Base-by-base conservation (phyloP, 129 eudicot species). In the Dittrichia graveolens region DNA sequence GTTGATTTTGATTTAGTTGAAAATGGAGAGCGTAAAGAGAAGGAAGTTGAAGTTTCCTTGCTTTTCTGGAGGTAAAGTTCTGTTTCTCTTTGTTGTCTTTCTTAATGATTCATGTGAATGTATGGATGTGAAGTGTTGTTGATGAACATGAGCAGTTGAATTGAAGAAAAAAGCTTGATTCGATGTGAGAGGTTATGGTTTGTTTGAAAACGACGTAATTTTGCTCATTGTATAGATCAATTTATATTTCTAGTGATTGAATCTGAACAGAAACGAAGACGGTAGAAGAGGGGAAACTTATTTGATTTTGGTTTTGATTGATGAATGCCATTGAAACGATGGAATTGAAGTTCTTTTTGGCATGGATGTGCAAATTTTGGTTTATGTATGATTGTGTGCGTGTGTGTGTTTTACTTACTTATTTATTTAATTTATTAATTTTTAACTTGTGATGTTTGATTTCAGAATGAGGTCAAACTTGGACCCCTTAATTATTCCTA, bases 21-120 rank as follows among this genome's bases (percentile, higher is more conserved):
- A 12, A 68, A 77, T 77, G 81, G 81, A 67, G 75, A 38, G 75
- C 59, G 24, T 46, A 35, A 76, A 76, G 61, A 76, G 68, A 41
- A 76, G 69, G 34, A 76, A 68, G 43, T 67, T 76, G 81, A 76
- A 68, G 75, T 76, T 76, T 76, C 69, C 38, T 38, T 76, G 81
- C 55, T 35, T 76, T 47, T 67, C 68, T 76, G 75, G 81, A 76
- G 81, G 81, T 75, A 75, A 40, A 54, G 31, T 31, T 42, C 24
- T 53, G 24, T 18, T 31, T 61, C 48, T 35, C 45, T 15, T 0
- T 24, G 31, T 3, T 10, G 8, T 3, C 11, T 42, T 63, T 40
- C 7, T 8, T 16, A 15, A 15, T 58, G 31, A 4, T 24, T 24
- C 31, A 24, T 24, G 31, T 24, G 31, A 24, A 24, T 24, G 31